Conservation (phyloP, 371 early-diverging fungal genomes). For the Mortierella sp. region DNA sequence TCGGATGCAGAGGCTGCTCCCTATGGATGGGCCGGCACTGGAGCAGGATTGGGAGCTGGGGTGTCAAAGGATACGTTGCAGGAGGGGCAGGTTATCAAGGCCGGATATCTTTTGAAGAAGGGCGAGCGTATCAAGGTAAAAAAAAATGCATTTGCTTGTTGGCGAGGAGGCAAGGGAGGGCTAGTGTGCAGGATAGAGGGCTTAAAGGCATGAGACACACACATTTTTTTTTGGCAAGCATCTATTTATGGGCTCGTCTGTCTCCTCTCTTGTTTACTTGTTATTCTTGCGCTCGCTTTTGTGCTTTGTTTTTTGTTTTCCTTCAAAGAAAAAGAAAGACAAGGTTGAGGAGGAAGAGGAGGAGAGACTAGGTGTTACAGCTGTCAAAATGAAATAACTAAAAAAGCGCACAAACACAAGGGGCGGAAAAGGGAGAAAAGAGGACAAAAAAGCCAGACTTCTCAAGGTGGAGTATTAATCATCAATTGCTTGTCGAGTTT, state of each 20-base stretch:
- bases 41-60: conserved; percentile 59
- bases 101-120: conserved; percentile 83
- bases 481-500: not conserved
- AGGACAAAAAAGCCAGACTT: not conserved
- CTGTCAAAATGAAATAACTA: not conserved
- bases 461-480: not conserved
- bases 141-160: not conserved
- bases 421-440: not conserved
- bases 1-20: conserved; percentile 38
- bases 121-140: conserved; percentile 68
- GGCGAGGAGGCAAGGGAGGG: not conserved
- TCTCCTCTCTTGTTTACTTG: not conserved
- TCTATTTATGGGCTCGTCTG: not conserved
- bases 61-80: conserved; percentile 66
- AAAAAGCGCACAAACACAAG: not conserved
- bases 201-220: not conserved
- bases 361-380: not conserved
- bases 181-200: not conserved
- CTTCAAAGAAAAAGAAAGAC: not conserved
- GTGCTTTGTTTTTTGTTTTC: not conserved
- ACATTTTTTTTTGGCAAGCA: not conserved
- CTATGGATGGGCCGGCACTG: conserved; percentile 40
- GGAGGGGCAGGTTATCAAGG: conserved; percentile 74
- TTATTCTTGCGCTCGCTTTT: not conserved
- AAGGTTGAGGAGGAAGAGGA: not conserved